Evolutionary conservation across 148 eudicot genomes (phyloP), one percentile per base, ranked within the genome.

Genomic region (Chenopodium album): DNA sequence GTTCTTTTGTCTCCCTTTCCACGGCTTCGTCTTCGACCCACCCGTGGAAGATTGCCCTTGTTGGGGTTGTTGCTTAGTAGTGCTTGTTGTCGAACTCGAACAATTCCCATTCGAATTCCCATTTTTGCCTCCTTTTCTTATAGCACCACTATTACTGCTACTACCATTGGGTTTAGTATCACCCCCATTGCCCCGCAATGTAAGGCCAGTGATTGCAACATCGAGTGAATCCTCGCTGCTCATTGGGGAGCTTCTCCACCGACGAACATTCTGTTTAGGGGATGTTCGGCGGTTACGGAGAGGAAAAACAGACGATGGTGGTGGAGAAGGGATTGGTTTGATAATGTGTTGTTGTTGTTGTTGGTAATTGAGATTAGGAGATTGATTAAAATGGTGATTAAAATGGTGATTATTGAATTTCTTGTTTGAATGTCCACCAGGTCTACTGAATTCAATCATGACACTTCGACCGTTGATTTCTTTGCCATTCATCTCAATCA

Each of bases 381-480:
- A 7, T 3, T 34, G 72, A 29, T 4, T n/a, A 63, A 22, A 9
- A 37, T 46, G 37, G 34, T 14, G 62, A 50, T 20, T 31, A 12
- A n/a, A 4, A 4, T 37, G 66, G 34, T 6, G 26, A 28, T 46
- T 32, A 47, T 26, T n/a, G 41, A 75, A 71, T 32, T 78, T 86
- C 66, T 78, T 88, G 81, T 74, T 41, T 75, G 60, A 31, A 20
- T 87, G 79, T 0, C 98, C 96, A 60, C 98, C 98, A 4, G 98
- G 95, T 31, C 99, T 75, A 60, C 97, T 93, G 71, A 84, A 95
- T 59, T 94, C 98, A 13, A 95, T 88, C 20, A 86, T 63, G 0
- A 92, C 78, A 29, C 56, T 70, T 12, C 75, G 85, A 8, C 97
- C 95, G 37, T 69, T 62, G 41, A 95, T 91, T 81, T 93, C 97